Evolutionary conservation across 2,329 filamentous ascomycete genomes (phyloP).

Genomic region (Chrysosphaeria jannelii): DNA sequence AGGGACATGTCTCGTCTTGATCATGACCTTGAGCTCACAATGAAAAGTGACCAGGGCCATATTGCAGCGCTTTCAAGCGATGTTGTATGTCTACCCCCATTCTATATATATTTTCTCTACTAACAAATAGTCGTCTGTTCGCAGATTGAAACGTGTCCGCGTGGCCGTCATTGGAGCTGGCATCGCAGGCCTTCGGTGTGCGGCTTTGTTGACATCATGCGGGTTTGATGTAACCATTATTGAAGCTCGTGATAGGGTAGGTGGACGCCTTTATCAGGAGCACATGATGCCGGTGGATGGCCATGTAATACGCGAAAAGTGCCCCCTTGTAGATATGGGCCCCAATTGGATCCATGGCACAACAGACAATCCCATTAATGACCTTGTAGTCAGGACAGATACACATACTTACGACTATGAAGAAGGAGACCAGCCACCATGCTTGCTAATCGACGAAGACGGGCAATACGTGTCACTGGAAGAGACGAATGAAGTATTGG

Average conservation of each 20-base stretch:
- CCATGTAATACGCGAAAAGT: conserved; percentile 7
- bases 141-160: conserved; percentile 12
- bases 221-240: conserved; percentile 38
- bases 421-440: conserved; percentile 6
- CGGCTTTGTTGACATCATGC: conserved; percentile 31
- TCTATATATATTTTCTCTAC: too few species aligned
- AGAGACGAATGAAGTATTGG: conserved; percentile 17
- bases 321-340: conserved; percentile 24
- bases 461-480: conserved; percentile 18
- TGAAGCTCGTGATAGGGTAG: conserved; percentile 35
- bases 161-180: conserved; percentile 42
- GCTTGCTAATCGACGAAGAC: conserved; percentile 19
- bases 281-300: conserved; percentile 1
- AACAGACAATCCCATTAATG: conserved; percentile 35
- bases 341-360: conserved; percentile 66
- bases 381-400: conserved; percentile 29
- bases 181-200: conserved; percentile 38
- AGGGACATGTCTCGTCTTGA: conserved; percentile 17
- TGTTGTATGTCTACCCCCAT: too few species aligned
- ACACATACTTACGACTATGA: conserved; percentile 20
- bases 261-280: conserved; percentile 28
- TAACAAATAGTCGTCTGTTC: conserved; percentile 2
- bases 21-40: conserved; percentile 16
- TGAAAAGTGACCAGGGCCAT: too few species aligned
- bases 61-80: too few species aligned